Percentiles rank a stretch among this genome's conserved stretches.
Evolutionary conservation across 768 basidiomycete genomes (phyloP).

Genomic region (Russula olivacea): DNA sequence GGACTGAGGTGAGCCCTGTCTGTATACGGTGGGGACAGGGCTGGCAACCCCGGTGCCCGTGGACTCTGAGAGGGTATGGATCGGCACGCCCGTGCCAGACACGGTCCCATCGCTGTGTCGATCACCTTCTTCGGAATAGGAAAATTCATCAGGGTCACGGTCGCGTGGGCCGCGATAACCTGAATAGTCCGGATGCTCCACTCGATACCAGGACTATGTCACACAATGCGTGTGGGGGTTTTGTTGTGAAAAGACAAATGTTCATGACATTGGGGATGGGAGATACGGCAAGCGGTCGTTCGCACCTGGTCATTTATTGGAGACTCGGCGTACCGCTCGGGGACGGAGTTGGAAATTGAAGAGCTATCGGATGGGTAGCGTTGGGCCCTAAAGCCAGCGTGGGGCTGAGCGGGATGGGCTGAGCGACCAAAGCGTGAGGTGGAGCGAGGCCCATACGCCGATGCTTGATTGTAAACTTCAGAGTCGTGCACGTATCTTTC

Average conservation of each 20-base stretch:
- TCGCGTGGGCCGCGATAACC: not conserved
- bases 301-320: conserved; percentile 13
- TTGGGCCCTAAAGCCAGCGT: not conserved
- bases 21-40: conserved; percentile 21
- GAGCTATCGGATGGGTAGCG: conserved; percentile 3
- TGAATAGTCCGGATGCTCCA: conserved; percentile 7
- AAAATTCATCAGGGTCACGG: conserved; percentile 10
- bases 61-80: conserved; percentile 14
- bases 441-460: not conserved
- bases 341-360: not conserved
- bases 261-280: not conserved
- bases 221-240: not conserved
- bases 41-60: conserved; percentile 15
- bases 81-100: not conserved
- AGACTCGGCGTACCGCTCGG: conserved; percentile 1
- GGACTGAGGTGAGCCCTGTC: conserved; percentile 5
- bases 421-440: not conserved
- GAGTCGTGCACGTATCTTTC: conserved; percentile 9
- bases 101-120: conserved; percentile 7
- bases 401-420: not conserved
- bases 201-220: conserved; percentile 21
- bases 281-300: not conserved
- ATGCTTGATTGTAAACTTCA: conserved; percentile 1
- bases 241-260: not conserved
- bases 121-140: conserved; percentile 19